A percentile compares a stretch with the other conserved stretches of the same genome.
These are phyloP conservation scores for Mucor velutinosus DNA, from an alignment of 371 early-diverging fungal species.

Conservation along the genomic window DNA sequence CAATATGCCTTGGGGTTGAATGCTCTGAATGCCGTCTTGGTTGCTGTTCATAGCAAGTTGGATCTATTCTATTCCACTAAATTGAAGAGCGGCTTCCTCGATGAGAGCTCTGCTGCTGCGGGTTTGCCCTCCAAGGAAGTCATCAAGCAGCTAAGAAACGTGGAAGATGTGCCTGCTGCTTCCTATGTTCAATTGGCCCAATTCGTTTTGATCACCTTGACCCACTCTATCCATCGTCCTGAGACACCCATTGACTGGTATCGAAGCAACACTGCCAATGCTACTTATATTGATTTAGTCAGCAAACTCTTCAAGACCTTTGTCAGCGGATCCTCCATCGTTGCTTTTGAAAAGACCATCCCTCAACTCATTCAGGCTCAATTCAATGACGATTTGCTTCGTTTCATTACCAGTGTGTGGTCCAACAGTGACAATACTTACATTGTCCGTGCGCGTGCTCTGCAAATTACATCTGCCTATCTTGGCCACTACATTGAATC, in stretches of 20 bases:
- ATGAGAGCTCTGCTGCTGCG: background rate
- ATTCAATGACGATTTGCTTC: constrained; percentile 56
- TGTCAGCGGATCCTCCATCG: constrained; percentile 42
- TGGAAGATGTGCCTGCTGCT: constrained; percentile 15
- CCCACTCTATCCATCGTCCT: constrained; percentile 11
- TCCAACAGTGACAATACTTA: constrained; percentile 34
- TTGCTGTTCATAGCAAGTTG: background rate
- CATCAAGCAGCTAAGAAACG: constrained; percentile 24
- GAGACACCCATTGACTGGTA: constrained; percentile 20
- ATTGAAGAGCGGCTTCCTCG: constrained; percentile 7
- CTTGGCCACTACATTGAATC: constrained; percentile 48
- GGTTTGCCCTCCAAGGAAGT: constrained; percentile 23
- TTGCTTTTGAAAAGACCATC: constrained; percentile 55
- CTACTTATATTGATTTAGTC: constrained; percentile 16
- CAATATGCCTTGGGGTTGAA: constrained; percentile 11
- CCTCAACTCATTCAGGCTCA: constrained; percentile 59
- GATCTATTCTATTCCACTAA: constrained; percentile 14
- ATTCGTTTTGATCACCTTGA: constrained; percentile 15
- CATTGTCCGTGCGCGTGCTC: constrained; percentile 56
- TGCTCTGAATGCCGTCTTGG: constrained; percentile 12
- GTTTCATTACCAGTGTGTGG: constrained; percentile 72
- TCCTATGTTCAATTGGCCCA: constrained; percentile 25
- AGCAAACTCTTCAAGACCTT: constrained; percentile 50
- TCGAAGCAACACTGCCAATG: background rate
- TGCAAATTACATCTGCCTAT: constrained; percentile 67